Base-by-base conservation (phyloP, 148 eudicot species). In the Vaccinium corymbosum region DNA sequence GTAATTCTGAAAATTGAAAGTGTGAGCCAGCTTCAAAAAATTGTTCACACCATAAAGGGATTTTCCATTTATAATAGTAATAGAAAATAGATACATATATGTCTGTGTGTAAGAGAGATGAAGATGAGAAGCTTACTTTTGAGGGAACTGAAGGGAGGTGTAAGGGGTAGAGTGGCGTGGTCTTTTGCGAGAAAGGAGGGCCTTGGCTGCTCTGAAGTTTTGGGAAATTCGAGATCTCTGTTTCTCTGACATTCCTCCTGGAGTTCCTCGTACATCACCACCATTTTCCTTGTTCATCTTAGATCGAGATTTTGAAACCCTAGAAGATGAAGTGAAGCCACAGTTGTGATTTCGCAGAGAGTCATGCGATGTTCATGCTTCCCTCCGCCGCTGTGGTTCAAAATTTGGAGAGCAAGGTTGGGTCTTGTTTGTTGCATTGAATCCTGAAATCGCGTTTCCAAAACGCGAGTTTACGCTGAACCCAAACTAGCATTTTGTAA, bases 181-280 rank as follows among this genome's bases (percentile, higher is more conserved):
- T 56, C 89, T 86, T 81, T 96, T 94, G 80, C 95, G 95, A 51
- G 90, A 86, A 50, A 93, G 97, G 49, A 93, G 91, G 81, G 95
- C 97, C 82, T 96, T 96, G 8, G 98, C 99, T 51, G 98, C 91
- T 89, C 87, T 84, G 80, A 92, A 96, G 14, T 85, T 96, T 70
- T 84, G 88, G 16, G 94, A 90, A 68, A 96, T 96, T 80, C 98
- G 94, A 88, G 91, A 89, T 73, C 90, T 88, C 85, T 96, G 94
- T 64, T 91, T 92, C n/a, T 88, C 91, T 22, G 99, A 90, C 75
- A 94, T 78, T 76, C 66, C 81, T 32, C 83, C 88, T 4, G 78
- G 1, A 27, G 72, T 74, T 46, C 64, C 71, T 22, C 1, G 10
- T 59, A 8, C 25, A 1, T 1, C 57, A 16, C 2, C 59, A 17